Percentiles rank a stretch among this genome's conserved stretches.
Conservation (phyloP, 129 eudicot genomes). For the Chrysanthemum seticuspe region DNA sequence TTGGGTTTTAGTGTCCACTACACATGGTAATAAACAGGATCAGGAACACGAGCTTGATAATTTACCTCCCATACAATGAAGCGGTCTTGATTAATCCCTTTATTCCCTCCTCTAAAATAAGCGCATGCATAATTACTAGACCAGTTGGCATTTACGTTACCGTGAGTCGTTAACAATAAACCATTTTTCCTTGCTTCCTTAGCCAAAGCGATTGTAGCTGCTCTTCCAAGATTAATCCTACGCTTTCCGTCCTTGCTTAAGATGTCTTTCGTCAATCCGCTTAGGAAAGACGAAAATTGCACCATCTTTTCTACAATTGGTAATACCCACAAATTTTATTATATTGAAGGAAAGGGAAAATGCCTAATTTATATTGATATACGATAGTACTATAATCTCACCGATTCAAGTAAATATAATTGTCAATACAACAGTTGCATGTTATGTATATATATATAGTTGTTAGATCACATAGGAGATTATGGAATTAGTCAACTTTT, state of each 20-base stretch:
- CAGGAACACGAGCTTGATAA: neutral
- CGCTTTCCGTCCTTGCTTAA: slow-evolving; percentile 50
- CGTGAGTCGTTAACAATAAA: slow-evolving; percentile 56
- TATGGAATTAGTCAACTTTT: neutral
- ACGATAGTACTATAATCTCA: slow-evolving; percentile 10
- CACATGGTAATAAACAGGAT: neutral
- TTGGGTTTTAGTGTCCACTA: neutral
- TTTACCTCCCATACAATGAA: slow-evolving; percentile 84
- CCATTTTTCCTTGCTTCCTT: slow-evolving; percentile 70
- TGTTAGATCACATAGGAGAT: neutral
- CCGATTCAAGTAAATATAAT: slow-evolving; percentile 7
- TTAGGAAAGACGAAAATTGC: slow-evolving; percentile 61
- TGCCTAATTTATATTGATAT: neutral
- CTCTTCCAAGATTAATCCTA: slow-evolving; percentile 49
- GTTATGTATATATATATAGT: neutral
- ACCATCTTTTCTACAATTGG: slow-evolving; percentile 55
- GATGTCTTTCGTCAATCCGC: slow-evolving; percentile 53
- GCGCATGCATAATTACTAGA: slow-evolving; percentile 48
- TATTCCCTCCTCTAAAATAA: slow-evolving; percentile 70
- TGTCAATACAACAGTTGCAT: slow-evolving; percentile 15
- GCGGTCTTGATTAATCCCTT: slow-evolving; percentile 81
- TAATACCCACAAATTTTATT: slow-evolving; percentile 29
- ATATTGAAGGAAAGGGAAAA: slow-evolving; percentile 4
- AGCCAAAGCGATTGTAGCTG: slow-evolving; percentile 57
- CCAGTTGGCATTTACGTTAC: slow-evolving; percentile 40